Evolutionary conservation across 2,329 filamentous ascomycete species (phyloP), one percentile per base, ranked within the genome.

Genomic region (Aspergillus ochraceoroseus): DNA sequence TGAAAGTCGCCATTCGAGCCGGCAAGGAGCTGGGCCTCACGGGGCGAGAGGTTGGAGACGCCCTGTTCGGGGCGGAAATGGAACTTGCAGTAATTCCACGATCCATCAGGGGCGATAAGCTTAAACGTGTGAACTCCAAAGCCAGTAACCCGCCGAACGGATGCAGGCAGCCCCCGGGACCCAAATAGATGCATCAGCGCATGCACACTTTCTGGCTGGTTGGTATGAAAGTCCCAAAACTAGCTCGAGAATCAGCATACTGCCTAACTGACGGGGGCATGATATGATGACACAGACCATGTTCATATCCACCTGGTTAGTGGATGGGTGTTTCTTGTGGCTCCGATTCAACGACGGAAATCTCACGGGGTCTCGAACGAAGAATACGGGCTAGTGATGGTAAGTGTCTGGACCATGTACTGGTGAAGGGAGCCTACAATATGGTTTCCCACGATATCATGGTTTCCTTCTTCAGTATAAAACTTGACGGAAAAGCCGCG

Each of bases 401-500:
- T 22, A n/a, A n/a, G n/a, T 22, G 20, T 5, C 9, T 22, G 9
- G 20, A 9, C 20, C 5, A 22, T 22, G 20, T 22, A 22, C 9
- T 22, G 20, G 9, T 5, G 20, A 22, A 22, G 5, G 20, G 20
- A 22, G 20, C 20, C 5, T 22, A 22, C 20, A 13, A 67, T 65
- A 31, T 67, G 66, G 38, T 67, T 66, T 7, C 63, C 64, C 4
- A 67, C 64, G 32, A 67, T 59, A 48, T 67, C 63, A 79, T 81
- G 86, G 52, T 85, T 87, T 3, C 84, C 85, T 54, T 89, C 84
- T 0, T 83, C 68, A 0, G 85, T 88, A 58, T 88, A 88, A 55
- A 86, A 80, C 62, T 86, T 87, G 47, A 86, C 65, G 0, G 85
- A 84, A 48, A 90, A 92, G 1, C 86, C 85, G 25, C 85, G 78